These are phyloP conservation scores for Pseudonectria buxi DNA, from an alignment of 2,329 filamentous ascomycete species.

Conservation along the genomic window DNA sequence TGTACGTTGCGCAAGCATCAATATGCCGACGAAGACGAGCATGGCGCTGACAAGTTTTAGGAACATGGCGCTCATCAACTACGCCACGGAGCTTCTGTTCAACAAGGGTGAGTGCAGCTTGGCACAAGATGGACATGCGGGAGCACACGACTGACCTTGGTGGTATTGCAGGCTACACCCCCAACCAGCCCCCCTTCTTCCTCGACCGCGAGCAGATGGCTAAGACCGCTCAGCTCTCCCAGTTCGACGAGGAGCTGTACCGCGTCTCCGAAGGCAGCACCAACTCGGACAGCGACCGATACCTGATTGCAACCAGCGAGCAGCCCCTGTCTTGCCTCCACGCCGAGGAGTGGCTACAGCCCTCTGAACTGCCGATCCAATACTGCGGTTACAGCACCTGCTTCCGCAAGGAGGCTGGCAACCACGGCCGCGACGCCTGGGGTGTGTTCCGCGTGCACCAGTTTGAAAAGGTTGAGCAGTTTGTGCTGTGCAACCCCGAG, in stretches of 20 bases:
- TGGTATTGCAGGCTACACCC: conserved; percentile 57
- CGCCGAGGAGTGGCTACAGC: conserved; percentile 85
- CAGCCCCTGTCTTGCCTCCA: conserved; percentile 92
- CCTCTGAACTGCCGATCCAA: conserved; percentile 82
- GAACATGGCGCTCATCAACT: conserved; percentile 91
- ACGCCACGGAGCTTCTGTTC: conserved; percentile 78
- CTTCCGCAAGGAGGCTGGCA: conserved; percentile 91
- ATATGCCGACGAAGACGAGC: neutral
- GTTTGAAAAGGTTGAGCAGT: conserved; percentile 90
- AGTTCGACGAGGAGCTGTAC: conserved; percentile 97
- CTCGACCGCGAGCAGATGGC: conserved; percentile 96
- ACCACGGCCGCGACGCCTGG: conserved; percentile 84
- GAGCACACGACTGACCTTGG: conserved; percentile 1
- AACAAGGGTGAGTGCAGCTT: conserved; percentile 14
- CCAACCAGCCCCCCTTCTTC: conserved; percentile 84
- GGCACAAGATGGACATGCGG: no score
- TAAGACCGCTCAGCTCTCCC: conserved; percentile 93
- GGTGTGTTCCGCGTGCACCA: conserved; percentile 97
- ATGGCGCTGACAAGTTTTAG: conserved; percentile 13
- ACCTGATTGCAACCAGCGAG: conserved; percentile 73
- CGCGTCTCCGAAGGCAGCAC: conserved; percentile 87
- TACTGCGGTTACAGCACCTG: conserved; percentile 79
- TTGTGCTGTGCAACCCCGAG: conserved; percentile 74
- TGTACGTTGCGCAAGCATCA: conserved; percentile 30
- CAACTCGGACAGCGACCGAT: conserved; percentile 81